These are phyloP conservation scores for Kitagawia praeruptora DNA, from an alignment of 129 eudicot species.

Conservation along the genomic window DNA sequence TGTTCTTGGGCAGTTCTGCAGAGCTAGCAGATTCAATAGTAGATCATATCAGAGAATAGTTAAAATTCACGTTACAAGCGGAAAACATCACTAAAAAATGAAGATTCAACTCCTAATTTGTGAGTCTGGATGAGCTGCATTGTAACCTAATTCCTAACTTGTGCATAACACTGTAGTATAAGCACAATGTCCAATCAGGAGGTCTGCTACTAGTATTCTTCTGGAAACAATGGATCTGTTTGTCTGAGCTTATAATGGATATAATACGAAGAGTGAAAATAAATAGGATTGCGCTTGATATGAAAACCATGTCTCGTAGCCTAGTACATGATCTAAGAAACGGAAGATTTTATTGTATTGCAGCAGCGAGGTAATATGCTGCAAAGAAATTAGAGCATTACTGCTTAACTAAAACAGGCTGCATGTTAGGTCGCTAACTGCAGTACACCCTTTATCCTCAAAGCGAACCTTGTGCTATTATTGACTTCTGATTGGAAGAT, in stretches of 20 bases:
- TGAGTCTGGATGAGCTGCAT: neutral
- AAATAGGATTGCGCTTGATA: neutral
- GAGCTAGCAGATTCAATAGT: conserved; percentile 38
- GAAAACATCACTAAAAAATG: neutral
- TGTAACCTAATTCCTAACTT: neutral
- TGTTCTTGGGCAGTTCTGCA: conserved; percentile 87
- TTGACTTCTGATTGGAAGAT: neutral
- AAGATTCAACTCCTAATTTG: neutral
- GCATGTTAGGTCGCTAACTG: neutral
- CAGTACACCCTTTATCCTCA: neutral
- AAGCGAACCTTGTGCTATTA: neutral
- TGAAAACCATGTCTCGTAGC: neutral
- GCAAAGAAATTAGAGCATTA: neutral
- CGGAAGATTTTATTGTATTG: neutral
- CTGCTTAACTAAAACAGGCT: neutral
- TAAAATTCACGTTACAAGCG: neutral
- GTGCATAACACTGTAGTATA: neutral
- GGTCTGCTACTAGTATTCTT: neutral
- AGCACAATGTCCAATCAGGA: neutral
- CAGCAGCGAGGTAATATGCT: neutral
- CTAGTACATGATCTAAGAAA: neutral
- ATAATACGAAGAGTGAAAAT: neutral
- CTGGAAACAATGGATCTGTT: neutral
- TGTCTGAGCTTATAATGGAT: neutral
- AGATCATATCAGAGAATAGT: conserved; percentile 1